phyloP scores from a whole-genome alignment of 2,329 filamentous ascomycete genomes.

The Bertia moriformis region DNA sequence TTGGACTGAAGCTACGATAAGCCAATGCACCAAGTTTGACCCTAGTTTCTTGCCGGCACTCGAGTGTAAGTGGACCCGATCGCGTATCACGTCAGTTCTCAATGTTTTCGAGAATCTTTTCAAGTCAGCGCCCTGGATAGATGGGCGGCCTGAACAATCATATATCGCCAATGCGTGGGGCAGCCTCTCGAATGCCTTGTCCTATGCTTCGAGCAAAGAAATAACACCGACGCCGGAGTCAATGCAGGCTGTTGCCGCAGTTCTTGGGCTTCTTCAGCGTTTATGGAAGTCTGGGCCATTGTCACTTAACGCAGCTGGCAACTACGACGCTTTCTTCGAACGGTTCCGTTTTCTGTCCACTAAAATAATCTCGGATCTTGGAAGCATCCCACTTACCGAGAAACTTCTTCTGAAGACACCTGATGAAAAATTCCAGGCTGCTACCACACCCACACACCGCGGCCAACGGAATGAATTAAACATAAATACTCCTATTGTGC shows the following conservation, averaged over 20 bases:
- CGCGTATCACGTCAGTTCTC: neutral
- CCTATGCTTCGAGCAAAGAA: neutral
- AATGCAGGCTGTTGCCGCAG: neutral
- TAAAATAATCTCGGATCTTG: neutral
- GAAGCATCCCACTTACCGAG: neutral
- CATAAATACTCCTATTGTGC: neutral
- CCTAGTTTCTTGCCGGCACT: neutral
- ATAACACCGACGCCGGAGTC: neutral
- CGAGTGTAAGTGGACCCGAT: neutral
- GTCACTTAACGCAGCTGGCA: neutral
- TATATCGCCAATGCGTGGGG: neutral
- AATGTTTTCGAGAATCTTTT: neutral
- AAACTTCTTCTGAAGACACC: neutral
- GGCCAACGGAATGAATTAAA: neutral
- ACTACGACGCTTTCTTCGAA: neutral
- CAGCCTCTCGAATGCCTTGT: constrained; percentile 1
- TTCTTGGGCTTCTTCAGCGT: neutral
- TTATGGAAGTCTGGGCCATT: neutral
- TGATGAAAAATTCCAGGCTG: neutral
- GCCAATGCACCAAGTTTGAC: neutral
- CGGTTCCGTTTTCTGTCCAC: neutral
- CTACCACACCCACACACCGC: neutral
- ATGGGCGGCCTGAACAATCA: neutral
- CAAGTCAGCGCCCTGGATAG: neutral
- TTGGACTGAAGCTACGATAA: neutral